Base-by-base conservation (phyloP, 2,329 filamentous ascomycete species). In the Chaetomium strumarium region DNA sequence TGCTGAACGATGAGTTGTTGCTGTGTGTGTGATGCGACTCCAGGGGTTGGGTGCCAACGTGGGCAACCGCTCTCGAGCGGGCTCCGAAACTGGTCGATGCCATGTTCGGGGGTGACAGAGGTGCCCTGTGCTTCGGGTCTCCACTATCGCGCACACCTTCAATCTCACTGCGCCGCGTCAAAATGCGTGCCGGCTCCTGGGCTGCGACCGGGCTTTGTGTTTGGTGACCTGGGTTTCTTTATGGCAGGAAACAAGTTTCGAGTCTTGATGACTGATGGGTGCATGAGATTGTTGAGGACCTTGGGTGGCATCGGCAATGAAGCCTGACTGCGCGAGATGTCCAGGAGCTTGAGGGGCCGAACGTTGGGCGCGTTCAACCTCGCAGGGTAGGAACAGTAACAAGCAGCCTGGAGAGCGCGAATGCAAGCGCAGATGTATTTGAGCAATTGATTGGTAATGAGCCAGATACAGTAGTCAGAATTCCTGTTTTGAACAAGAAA, bases 41-140 rank as follows among this genome's bases (percentile, higher is more conserved):
- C 33, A 45, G 46, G 33, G 44, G 44, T 30, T 52, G 52, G 46
- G 51, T 49, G 43, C 17, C 30, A 42, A 29, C 33, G 46, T 46
- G 49, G 41, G 45, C 52, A 50, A 39, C 45, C 17, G 53, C 46
- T 48, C 49, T 31, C 17, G 52, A 46, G 46, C 44, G 51, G 50
- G 46, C 52, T 40, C 49, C 55, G 46, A 61, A 58, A 56, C 50
- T 58, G 52, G 60, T 20, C 57, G 61, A 58, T 54, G 57, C 48
- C 60, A 63, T 63, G 37, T 46, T 58, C 50, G 53, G 43, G 38
- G 44, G 34, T 16, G 30, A 39, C 31, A 20, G 41, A 45, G 44
- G 38, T 49, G 51, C 47, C 43, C 54, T 39, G 54, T 50, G 46
- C 50, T 46, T 43, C 36, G 41, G 34, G 46, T 40, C 46, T 41